These are phyloP conservation scores for Saussurea involucrata DNA, from an alignment of 129 eudicot genomes.

Conservation along the genomic window DNA sequence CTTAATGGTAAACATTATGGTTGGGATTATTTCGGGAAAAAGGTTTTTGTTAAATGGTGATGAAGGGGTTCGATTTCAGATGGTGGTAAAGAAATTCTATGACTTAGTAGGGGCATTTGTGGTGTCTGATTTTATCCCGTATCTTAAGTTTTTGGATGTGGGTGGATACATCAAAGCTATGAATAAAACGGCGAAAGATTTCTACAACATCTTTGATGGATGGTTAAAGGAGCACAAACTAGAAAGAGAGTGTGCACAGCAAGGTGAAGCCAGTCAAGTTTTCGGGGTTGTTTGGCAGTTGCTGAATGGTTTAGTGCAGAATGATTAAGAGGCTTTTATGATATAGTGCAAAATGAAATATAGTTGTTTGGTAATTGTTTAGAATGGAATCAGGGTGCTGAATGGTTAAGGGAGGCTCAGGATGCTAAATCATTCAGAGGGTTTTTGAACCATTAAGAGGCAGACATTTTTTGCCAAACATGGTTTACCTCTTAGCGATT, in stretches of 20 bases:
- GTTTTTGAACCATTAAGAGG: too few relatives aligned
- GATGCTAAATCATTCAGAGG: too few relatives aligned
- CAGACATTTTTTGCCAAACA: too few relatives aligned
- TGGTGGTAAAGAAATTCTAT: constrained; percentile 1
- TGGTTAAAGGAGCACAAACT: constrained; percentile 28
- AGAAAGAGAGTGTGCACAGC: neutral
- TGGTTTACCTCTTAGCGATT: too few relatives aligned
- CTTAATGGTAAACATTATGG: neutral
- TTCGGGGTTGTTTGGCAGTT: too few relatives aligned
- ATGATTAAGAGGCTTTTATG: too few relatives aligned
- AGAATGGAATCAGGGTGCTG: too few relatives aligned
- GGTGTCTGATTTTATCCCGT: constrained; percentile 33
- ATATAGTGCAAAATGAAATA: too few relatives aligned
- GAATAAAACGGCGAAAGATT: constrained; percentile 12
- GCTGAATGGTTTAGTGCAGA: too few relatives aligned
- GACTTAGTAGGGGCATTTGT: constrained; percentile 25
- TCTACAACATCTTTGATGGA: constrained; percentile 24
- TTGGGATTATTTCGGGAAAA: constrained; percentile 1
- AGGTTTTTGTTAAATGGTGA: neutral
- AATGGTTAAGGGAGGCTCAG: too few relatives aligned
- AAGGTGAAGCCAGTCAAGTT: neutral
- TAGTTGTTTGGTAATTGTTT: too few relatives aligned
- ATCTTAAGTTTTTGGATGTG: constrained; percentile 23
- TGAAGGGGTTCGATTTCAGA: neutral
- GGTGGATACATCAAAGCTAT: constrained; percentile 29